Evolutionary conservation across 805 yeast genomes (phyloP), one percentile per base, ranked within the genome.

Genomic region (Saccharomycopsis sp.): DNA sequence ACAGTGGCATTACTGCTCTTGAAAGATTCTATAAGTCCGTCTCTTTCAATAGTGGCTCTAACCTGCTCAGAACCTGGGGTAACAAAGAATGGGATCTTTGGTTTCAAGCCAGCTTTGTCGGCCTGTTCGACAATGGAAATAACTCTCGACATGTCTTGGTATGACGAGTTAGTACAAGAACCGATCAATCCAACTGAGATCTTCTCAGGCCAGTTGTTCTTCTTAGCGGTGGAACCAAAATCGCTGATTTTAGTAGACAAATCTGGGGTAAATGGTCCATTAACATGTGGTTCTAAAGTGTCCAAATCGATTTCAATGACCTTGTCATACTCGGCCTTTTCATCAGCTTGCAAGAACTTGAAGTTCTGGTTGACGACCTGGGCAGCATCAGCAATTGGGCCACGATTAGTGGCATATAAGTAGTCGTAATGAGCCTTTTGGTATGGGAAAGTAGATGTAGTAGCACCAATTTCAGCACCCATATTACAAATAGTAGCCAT

Each of bases 401-500:
- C 84, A 76, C 99, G 84, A 64, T 84, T 84, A 42, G 99, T 94
- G 52, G 96, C 91, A 57, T 79, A 70, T 70, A 94, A 79, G 75
- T 90, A 94, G 63, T 89, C 80, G 67, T 76, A 79, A 78, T 87
- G 90, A 56, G 92, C 86, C 24, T 56, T 41, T 55, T 81, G 83
- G 82, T 85, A 93, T 63, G 99, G 99, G 90, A 94, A 94, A 58
- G 89, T 84, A 23, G 98, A 93, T 51, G 99, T 94, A 44, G 99
- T 94, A 51, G 99, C 99, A 74, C 99, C 99, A 60, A 94, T 91
- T 77, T 94, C 99, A 57, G 99, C 99, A 72, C 99, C 99, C 99
- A 94, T 94, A 75, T 94, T 94, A 82, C 98, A 93, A 73, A 94
- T 93, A 62, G 99, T 94, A 62, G 96, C 99, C 99, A 94, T 94